phyloP scores from a whole-genome alignment of 2,329 filamentous ascomycete genomes.

The Talaromyces rugulosus region DNA sequence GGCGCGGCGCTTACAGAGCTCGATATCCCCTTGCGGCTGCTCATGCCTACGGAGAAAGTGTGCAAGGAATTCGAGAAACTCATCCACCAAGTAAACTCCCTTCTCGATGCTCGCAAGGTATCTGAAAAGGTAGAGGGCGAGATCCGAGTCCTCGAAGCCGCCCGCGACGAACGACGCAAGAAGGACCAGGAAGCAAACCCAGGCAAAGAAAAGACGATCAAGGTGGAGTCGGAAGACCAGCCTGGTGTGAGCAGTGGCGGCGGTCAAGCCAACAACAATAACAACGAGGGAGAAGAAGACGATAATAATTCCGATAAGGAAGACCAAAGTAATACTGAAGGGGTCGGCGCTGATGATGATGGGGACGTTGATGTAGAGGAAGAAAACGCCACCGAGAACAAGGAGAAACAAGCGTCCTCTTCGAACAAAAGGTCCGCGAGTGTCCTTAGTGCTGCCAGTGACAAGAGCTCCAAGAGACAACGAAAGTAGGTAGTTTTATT shows the following conservation, averaged over 20 bases:
- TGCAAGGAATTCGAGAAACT: conserved; percentile 48
- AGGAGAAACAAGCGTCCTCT: conserved; percentile 13
- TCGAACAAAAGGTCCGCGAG: conserved; percentile 76
- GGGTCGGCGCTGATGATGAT: conserved; percentile 1
- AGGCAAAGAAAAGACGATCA: conserved; percentile 28
- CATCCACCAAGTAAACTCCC: conserved; percentile 42
- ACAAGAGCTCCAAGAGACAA: conserved; percentile 52
- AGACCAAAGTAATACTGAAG: background rate
- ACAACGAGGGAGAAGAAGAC: background rate
- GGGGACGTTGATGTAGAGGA: conserved; percentile 16
- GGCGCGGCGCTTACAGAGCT: conserved; percentile 45
- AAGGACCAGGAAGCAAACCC: conserved; percentile 25
- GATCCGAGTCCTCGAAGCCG: conserved; percentile 43
- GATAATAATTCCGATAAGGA: background rate
- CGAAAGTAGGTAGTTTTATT: conserved; percentile 33
- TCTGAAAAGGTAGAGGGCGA: conserved; percentile 46
- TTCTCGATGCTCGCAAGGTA: conserved; percentile 46
- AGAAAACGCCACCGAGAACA: conserved; percentile 15
- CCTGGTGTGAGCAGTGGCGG: background rate
- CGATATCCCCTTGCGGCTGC: conserved; percentile 42
- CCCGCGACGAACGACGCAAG: conserved; percentile 36
- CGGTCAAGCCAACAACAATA: background rate
- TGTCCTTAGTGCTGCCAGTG: conserved; percentile 67
- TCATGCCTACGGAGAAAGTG: conserved; percentile 49
- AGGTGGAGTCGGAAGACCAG: conserved; percentile 30